Evolutionary conservation across 2,329 filamentous ascomycete species (phyloP).

Genomic region (Fusarium xyrophilum): DNA sequence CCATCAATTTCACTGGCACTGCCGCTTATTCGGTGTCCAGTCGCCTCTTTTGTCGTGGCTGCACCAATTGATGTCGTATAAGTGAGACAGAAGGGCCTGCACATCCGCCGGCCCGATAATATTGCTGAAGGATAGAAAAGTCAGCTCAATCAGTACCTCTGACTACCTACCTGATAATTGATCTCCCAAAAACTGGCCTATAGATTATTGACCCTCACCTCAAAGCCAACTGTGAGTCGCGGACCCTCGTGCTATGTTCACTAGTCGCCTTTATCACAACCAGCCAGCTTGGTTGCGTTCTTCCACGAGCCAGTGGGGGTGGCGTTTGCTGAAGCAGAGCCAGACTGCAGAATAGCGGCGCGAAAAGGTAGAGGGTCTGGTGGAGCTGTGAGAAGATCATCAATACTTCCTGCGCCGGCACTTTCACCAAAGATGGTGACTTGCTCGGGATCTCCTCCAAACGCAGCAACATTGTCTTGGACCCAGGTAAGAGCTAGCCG

Average conservation of each 20-base stretch:
- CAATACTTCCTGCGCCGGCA: conserved; percentile 63
- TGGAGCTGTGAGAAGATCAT: conserved; percentile 38
- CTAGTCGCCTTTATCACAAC: conserved; percentile 12
- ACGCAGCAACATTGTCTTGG: conserved; percentile 56
- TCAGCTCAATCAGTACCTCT: neutral
- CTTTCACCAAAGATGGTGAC: conserved; percentile 62
- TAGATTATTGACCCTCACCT: neutral
- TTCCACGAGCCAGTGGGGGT: conserved; percentile 23
- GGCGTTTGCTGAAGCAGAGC: conserved; percentile 13
- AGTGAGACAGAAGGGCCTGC: neutral
- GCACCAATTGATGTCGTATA: neutral
- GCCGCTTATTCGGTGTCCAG: too few relatives aligned
- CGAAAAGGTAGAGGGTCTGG: conserved; percentile 41
- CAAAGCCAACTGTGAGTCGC: too few relatives aligned
- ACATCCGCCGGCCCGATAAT: neutral
- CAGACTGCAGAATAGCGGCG: conserved; percentile 41
- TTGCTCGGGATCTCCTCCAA: conserved; percentile 54
- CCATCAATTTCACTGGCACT: neutral
- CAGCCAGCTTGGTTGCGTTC: conserved; percentile 1
- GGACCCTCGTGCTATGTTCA: too few relatives aligned
- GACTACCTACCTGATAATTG: too few relatives aligned
- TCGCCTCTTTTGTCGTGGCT: neutral
- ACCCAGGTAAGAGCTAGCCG: conserved; percentile 58
- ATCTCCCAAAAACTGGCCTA: neutral
- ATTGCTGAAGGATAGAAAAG: neutral